A percentile compares a stretch with the other conserved stretches of the same genome.
Evolutionary conservation across 2,329 filamentous ascomycete species (phyloP).

Genomic region (Westerdykella sp.): DNA sequence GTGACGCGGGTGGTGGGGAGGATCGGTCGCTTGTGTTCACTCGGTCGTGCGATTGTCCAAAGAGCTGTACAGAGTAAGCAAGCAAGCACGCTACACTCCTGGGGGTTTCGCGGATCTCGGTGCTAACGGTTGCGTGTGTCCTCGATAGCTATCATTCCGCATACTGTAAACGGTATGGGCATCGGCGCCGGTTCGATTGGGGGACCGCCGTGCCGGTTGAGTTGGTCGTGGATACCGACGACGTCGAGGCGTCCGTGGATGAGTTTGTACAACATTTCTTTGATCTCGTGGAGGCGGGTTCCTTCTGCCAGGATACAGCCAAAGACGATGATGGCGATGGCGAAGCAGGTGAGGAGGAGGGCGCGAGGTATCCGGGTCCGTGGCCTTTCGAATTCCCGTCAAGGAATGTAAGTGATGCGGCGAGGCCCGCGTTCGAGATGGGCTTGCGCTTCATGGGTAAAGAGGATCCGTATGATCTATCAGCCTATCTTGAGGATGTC

Average conservation of each 20-base stretch:
- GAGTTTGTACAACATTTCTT: slow-evolving; percentile 9
- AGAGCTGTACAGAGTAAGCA: too few species aligned
- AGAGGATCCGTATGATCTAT: neutral
- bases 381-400: neutral
- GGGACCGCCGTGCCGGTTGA: too few species aligned
- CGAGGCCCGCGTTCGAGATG: slow-evolving; percentile 1
- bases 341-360: slow-evolving; percentile 3
- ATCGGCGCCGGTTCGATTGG: too few species aligned
- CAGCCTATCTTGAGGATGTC: neutral
- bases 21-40: slow-evolving; percentile 7
- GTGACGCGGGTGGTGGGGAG: neutral
- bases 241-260: slow-evolving; percentile 5
- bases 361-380: too few species aligned
- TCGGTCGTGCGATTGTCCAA: slow-evolving; percentile 6
- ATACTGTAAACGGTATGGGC: too few species aligned
- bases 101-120: too few species aligned
- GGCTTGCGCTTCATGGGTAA: neutral
- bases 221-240: neutral
- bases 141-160: too few species aligned
- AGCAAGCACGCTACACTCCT: too few species aligned
- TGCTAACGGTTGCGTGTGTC: too few species aligned
- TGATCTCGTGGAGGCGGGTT: slow-evolving; percentile 7
- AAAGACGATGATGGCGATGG: slow-evolving; percentile 6
- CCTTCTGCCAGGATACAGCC: slow-evolving; percentile 1
- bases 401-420: slow-evolving; percentile 1